phyloP scores from a whole-genome alignment of 1,139 yeast species.

The Candida dubliniensis region DNA sequence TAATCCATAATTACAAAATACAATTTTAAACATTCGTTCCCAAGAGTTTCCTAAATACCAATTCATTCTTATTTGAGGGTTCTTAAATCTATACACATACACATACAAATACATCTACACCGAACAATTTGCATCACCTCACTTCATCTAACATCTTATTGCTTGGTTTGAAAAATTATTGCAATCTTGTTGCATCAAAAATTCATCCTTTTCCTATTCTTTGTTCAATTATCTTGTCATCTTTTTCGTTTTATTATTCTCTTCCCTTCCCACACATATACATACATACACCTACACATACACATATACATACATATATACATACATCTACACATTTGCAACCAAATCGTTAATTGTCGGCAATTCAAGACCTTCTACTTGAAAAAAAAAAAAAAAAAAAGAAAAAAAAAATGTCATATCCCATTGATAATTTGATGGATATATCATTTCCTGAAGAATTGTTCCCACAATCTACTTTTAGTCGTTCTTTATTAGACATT shows the following conservation, averaged over 20 bases:
- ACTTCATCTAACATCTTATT: slow-evolving; percentile 1
- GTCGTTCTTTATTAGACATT: slow-evolving; percentile 2
- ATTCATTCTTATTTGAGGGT: background rate
- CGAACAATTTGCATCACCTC: background rate
- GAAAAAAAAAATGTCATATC: slow-evolving; percentile 8
- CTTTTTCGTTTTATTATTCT: too few species aligned
- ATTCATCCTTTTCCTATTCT: background rate
- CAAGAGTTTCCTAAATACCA: slow-evolving; percentile 8
- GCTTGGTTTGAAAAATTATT: background rate
- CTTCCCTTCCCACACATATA: background rate
- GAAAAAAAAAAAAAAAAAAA: too few species aligned
- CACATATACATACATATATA: too few species aligned
- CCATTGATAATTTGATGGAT: slow-evolving; percentile 9
- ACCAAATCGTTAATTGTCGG: background rate
- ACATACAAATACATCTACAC: slow-evolving; percentile 4
- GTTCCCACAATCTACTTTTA: slow-evolving; percentile 4
- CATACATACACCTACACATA: too few species aligned
- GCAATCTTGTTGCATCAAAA: background rate
- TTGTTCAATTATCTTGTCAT: background rate
- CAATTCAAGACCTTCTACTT: background rate
- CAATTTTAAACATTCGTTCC: background rate
- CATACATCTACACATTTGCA: slow-evolving; percentile 1
- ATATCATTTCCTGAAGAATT: slow-evolving; percentile 12
- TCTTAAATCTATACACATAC: background rate
- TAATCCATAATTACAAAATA: too few species aligned